Base-by-base conservation (phyloP, 139 green algal genomes). In the Bryopsis sp. region DNA sequence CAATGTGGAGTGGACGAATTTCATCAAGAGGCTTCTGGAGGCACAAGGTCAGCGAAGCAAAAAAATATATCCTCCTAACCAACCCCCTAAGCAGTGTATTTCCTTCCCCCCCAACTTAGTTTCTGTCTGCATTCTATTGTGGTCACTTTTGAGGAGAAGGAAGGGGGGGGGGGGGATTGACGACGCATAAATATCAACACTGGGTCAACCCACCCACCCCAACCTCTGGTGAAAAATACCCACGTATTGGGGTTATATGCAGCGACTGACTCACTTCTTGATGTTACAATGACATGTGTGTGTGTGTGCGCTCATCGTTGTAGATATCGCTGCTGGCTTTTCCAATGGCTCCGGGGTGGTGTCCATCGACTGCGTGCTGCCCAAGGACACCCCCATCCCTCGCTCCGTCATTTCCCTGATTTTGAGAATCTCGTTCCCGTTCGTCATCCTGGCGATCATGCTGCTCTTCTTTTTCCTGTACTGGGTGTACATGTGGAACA, bases 361-460 rank as follows among this genome's bases (percentile, higher is more conserved):
- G 7, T 15, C 59, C 7, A 67, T 67, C 28, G 59, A 67, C 29
- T 67, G 59, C 33, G 43, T 19, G 11, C 59, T 67, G 59, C 15
- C n/a, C 33, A 26, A 67, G 59, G 28, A 67, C 33, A 54, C 15
- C 43, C 7, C 33, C 5, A 31, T 39, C 7, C 28, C 29, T 47
- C 59, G 59, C 7, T 28, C 59, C 19, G 5, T 67, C 59, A 19
- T 11, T 15, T 26, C 28, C 22, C 39, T 47, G 28, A 32, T 67
- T 31, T 67, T 67, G 7, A 26, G 59, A 19, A 24, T 31, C 29
- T 31, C 43, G 5, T 67, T 67, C 19, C 59, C 59, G 4, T n/a
- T 67, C 59, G 7, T 67, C 59, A 26, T 67, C 28, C 28, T 31
- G 5, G 59, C 7, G 59, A 15, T 67, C 8, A 19, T 54, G 15